These are phyloP conservation scores for Phytophthora parvispora DNA, from an alignment of 352 stramenopile genomes.

Conservation along the genomic window DNA sequence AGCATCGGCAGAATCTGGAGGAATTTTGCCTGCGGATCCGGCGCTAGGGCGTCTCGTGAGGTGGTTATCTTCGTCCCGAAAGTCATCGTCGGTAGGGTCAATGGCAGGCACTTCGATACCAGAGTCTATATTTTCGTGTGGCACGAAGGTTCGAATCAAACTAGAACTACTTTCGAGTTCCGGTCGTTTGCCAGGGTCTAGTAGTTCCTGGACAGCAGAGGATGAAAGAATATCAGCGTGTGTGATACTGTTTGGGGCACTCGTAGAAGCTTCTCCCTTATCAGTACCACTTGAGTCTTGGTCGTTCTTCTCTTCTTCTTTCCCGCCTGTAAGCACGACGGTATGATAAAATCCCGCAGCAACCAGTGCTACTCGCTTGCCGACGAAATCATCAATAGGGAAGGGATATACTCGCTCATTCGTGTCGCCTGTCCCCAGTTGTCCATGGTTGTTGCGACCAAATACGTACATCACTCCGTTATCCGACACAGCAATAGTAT, in stretches of 20 bases:
- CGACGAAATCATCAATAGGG: slow-evolving; percentile 92
- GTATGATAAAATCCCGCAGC: slow-evolving; percentile 96
- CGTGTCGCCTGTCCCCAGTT: slow-evolving; percentile 93
- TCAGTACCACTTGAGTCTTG: slow-evolving; percentile 18
- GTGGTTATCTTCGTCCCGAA: slow-evolving; percentile 54
- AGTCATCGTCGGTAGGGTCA: slow-evolving; percentile 50
- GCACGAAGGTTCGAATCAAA: not conserved
- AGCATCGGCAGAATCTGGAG: slow-evolving; percentile 25
- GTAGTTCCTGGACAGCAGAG: slow-evolving; percentile 15
- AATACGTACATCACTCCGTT: slow-evolving; percentile 95
- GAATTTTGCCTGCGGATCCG: not conserved
- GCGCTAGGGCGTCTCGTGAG: slow-evolving; percentile 1
- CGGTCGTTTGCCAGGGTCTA: slow-evolving; percentile 11
- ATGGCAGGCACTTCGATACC: slow-evolving; percentile 26
- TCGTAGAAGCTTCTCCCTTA: slow-evolving; percentile 14
- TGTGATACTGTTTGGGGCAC: slow-evolving; percentile 11
- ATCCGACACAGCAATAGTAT: slow-evolving; percentile 89
- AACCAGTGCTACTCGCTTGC: slow-evolving; percentile 89
- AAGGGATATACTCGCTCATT: slow-evolving; percentile 89
- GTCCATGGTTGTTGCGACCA: slow-evolving; percentile 95
- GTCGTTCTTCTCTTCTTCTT: slow-evolving; percentile 61
- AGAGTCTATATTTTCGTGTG: not conserved
- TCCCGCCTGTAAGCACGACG: slow-evolving; percentile 88
- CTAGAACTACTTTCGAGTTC: not conserved
- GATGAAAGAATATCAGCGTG: slow-evolving; percentile 22